Evolutionary conservation across 2,329 filamentous ascomycete genomes (phyloP).

Genomic region (Pseudocercospora musae): DNA sequence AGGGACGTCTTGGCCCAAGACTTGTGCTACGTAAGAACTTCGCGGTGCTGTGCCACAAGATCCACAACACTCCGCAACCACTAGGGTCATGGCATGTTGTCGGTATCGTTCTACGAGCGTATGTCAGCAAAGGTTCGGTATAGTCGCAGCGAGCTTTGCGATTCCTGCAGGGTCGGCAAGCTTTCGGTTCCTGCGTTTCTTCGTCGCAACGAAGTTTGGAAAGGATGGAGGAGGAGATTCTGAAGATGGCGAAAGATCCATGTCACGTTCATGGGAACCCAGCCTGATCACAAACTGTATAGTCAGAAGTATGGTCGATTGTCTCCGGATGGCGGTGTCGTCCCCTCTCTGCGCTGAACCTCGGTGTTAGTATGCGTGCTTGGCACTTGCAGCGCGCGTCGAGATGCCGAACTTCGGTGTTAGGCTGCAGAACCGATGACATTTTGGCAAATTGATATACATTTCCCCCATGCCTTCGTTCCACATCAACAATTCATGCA

Average conservation of each 20-base stretch:
- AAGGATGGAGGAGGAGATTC: not conserved
- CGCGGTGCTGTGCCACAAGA: not conserved
- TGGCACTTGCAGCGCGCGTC: not conserved
- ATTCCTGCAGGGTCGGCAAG: conserved; percentile 6
- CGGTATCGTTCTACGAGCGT: not conserved
- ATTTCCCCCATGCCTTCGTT: not conserved
- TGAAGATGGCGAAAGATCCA: not conserved
- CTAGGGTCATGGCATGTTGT: no score
- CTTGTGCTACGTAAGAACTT: not conserved
- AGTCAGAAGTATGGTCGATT: not conserved
- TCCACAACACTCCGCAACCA: not conserved
- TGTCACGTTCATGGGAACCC: not conserved
- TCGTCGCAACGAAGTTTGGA: not conserved
- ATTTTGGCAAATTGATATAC: not conserved
- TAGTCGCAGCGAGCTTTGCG: conserved; percentile 10
- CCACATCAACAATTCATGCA: not conserved
- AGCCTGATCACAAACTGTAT: not conserved
- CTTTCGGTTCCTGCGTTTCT: conserved; percentile 11
- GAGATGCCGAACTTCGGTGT: not conserved
- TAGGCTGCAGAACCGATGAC: not conserved
- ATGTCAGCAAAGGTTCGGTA: not conserved
- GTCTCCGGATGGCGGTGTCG: not conserved
- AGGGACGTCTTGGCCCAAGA: not conserved
- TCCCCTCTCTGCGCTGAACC: not conserved
- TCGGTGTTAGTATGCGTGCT: not conserved